A percentile compares a stretch with the other conserved stretches of the same genome.
Conservation (phyloP, 1,139 yeast species). For the Scheffersomyces stambukii region DNA sequence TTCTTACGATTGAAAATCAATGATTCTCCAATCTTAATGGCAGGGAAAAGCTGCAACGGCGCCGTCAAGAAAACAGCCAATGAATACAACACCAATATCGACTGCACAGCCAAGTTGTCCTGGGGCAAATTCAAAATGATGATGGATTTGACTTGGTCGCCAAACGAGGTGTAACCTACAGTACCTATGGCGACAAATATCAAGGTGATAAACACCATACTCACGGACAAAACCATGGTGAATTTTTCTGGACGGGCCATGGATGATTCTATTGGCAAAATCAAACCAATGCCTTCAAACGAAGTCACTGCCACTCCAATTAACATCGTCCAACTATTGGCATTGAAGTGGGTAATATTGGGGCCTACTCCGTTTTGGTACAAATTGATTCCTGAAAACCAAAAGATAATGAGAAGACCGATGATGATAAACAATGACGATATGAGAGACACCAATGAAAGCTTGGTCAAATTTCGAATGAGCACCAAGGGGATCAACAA, state of each 20-base stretch:
- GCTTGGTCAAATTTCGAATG: constrained; percentile 66
- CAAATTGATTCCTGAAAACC: constrained; percentile 48
- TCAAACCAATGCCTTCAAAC: constrained; percentile 76
- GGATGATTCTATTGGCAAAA: constrained; percentile 72
- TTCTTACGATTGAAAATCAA: constrained; percentile 34
- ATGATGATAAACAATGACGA: constrained; percentile 63
- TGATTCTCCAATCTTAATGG: constrained; percentile 66
- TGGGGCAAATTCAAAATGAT: constrained; percentile 71
- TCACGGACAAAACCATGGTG: constrained; percentile 57
- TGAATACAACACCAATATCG: constrained; percentile 65
- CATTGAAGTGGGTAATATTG: constrained; percentile 47
- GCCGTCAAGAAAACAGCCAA: constrained; percentile 71
- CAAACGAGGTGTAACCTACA: constrained; percentile 68
- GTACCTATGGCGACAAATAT: constrained; percentile 61
- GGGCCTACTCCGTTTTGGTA: constrained; percentile 47
- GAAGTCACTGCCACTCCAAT: constrained; percentile 81
- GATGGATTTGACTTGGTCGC: constrained; percentile 62
- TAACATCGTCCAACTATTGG: constrained; percentile 65
- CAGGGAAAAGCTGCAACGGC: constrained; percentile 75
- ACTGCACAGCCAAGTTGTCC: constrained; percentile 54
- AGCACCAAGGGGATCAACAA: constrained; percentile 65
- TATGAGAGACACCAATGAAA: constrained; percentile 62
- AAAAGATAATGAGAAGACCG: constrained; percentile 62
- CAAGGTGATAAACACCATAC: constrained; percentile 55
- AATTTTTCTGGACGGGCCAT: constrained; percentile 72